Base-by-base conservation (phyloP, 2,329 filamentous ascomycete genomes). In the Botryotinia convoluta region DNA sequence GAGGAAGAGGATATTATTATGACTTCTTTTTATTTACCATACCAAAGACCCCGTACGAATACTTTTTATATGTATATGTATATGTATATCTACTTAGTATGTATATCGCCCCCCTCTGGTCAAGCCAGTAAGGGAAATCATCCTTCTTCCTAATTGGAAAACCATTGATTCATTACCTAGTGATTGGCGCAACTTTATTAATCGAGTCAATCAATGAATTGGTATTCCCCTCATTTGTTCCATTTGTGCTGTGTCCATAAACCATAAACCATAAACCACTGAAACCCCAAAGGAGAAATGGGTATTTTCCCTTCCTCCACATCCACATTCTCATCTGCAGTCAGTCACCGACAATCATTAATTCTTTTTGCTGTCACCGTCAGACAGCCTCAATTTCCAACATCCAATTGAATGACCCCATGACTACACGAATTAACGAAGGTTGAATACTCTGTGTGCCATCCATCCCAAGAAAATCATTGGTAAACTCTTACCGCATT, bases 351-450 rank as follows among this genome's bases (percentile, higher is more conserved):
- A 67, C 35, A 45, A 37, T 37, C 22, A 37, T 51, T 14, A 22
- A 14, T 61, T 37, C 20, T 61, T 61, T 14, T 26, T 14, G 9
- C 32, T 32, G 26, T 32, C 20, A 57, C 29, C 42, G 60, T 72
- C 70, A 45, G 70, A 59, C 61, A 72, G 61, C 70, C 70, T 67
- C 70, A 65, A 35, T 67, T 67, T 12, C 35, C 48, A 32, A 29
- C 20, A 59, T 44, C 70, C 61, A 72, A 72, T 72, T 7, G 35
- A 22, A 51, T 29, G 70, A 39, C 39, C 45, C 51, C 61, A 64
- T 72, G 60, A 72, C 70, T 48, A 42, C 14, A 44, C 61, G 16
- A 18, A 62, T 71, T 29, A 51, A 61, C 51, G 20, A 62, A n/a
- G 54, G 22, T 51, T 51, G 32, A 45, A 32, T 44, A n/a, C 39